Conservation (phyloP, 352 stramenopile genomes). For the Globisporangium nunn region DNA sequence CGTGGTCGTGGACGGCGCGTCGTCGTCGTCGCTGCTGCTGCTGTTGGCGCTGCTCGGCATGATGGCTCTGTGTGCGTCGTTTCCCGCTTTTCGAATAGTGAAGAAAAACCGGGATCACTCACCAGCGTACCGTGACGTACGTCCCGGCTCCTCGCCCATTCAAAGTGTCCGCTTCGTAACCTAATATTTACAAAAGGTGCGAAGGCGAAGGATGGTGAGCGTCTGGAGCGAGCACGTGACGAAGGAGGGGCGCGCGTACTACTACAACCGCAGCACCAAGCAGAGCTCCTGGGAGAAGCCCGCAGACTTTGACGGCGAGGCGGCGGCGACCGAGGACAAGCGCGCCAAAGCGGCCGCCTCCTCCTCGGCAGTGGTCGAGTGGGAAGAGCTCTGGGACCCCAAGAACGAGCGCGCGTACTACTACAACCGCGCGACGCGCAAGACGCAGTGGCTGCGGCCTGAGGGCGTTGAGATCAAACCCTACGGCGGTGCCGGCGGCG, state of each 20-base stretch:
- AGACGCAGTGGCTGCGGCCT: slow-evolving; percentile 78
- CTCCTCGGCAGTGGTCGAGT: slow-evolving; percentile 22
- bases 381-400: slow-evolving; percentile 83
- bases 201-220: slow-evolving; percentile 14
- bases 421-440: slow-evolving; percentile 73
- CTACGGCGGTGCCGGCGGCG: slow-evolving; percentile 22
- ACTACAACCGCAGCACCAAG: slow-evolving; percentile 85
- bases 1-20: slow-evolving; percentile 25
- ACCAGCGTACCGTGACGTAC: background rate
- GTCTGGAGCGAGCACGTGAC: slow-evolving; percentile 84
- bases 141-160: background rate
- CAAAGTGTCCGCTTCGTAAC: background rate
- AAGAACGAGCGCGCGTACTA: slow-evolving; percentile 85
- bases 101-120: background rate
- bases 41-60: background rate
- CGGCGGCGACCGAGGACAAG: slow-evolving; percentile 6
- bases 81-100: background rate
- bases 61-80: background rate
- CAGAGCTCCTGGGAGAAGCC: slow-evolving; percentile 85
- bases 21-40: slow-evolving; percentile 20
- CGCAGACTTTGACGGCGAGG: slow-evolving; percentile 61
- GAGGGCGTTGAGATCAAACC: slow-evolving; percentile 73
- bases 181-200: background rate
- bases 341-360: background rate
- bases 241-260: slow-evolving; percentile 82